phyloP scores from a whole-genome alignment of 1,139 yeast genomes.

The Fermentozyma sake region DNA sequence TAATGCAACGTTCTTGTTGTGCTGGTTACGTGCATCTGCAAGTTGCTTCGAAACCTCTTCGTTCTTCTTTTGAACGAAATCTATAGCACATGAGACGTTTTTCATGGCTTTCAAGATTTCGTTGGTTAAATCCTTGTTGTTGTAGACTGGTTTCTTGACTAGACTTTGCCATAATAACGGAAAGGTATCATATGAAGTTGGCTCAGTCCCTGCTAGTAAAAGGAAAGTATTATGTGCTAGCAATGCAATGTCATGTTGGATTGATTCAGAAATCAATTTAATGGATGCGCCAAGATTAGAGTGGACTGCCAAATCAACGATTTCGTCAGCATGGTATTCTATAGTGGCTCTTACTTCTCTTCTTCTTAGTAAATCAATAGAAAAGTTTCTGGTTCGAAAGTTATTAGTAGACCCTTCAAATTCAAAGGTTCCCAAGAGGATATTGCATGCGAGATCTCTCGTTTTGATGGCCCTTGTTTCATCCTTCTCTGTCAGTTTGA shows the following conservation, averaged over 20 bases:
- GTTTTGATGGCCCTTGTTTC: slow-evolving; percentile 1
- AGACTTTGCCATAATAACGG: slow-evolving; percentile 46
- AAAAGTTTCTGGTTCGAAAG: slow-evolving; percentile 14
- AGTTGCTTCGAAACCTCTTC: slow-evolving; percentile 17
- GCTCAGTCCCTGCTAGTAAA: slow-evolving; percentile 33
- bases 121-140: slow-evolving; percentile 35
- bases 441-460: slow-evolving; percentile 5
- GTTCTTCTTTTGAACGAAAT: slow-evolving; percentile 25
- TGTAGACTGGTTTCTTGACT: slow-evolving; percentile 31
- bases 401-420: slow-evolving; percentile 12
- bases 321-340: slow-evolving; percentile 23
- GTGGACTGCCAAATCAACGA: slow-evolving; percentile 21
- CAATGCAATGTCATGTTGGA: slow-evolving; percentile 53
- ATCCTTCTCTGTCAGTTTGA: too few species aligned
- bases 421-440: slow-evolving; percentile 14
- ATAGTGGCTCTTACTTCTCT: slow-evolving; percentile 35
- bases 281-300: slow-evolving; percentile 16
- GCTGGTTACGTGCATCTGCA: slow-evolving; percentile 24
- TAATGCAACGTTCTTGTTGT: slow-evolving; percentile 26
- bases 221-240: slow-evolving; percentile 50
- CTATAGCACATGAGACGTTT: slow-evolving; percentile 39
- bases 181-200: slow-evolving; percentile 41
- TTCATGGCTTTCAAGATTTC: slow-evolving; percentile 40
- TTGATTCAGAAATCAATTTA: slow-evolving; percentile 40
- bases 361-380: slow-evolving; percentile 21